These are phyloP conservation scores for Coprinellus aureogranulatus DNA, from an alignment of 768 basidiomycete genomes.

Conservation along the genomic window DNA sequence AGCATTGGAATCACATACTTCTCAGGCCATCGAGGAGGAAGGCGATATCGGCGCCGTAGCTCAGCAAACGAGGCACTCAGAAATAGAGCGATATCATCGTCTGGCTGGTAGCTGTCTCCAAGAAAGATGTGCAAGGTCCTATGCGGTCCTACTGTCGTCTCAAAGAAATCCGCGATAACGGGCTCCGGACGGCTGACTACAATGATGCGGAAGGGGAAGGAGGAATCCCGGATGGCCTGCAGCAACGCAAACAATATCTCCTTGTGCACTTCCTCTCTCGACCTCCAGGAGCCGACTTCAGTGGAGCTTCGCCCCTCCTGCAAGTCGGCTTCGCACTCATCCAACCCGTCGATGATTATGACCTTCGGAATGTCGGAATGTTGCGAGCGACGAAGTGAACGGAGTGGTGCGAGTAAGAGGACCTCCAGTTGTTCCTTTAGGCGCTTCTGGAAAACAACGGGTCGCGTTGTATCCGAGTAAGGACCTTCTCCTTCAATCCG, in stretches of 20 bases:
- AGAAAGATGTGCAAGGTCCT: too few species aligned
- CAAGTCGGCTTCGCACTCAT: slow-evolving; percentile 6
- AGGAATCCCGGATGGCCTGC: background rate
- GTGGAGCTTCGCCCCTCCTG: background rate
- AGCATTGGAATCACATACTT: too few species aligned
- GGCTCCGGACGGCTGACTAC: background rate
- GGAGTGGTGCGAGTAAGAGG: background rate
- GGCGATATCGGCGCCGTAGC: too few species aligned
- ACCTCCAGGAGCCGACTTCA: background rate
- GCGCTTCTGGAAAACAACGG: background rate
- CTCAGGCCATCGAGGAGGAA: too few species aligned
- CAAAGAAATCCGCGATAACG: background rate
- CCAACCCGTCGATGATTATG: slow-evolving; percentile 11
- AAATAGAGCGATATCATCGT: too few species aligned
- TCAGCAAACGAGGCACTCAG: too few species aligned
- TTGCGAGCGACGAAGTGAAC: background rate
- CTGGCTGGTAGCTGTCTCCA: too few species aligned
- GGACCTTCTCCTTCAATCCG: background rate
- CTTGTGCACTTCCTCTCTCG: background rate
- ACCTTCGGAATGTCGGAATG: background rate
- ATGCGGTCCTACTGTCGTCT: background rate
- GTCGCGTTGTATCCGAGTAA: background rate
- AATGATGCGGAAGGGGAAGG: background rate
- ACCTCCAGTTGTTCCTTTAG: background rate
- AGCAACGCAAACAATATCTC: background rate